phyloP scores from a whole-genome alignment of 306 rosid species.

The Pachyrhizus erosus region DNA sequence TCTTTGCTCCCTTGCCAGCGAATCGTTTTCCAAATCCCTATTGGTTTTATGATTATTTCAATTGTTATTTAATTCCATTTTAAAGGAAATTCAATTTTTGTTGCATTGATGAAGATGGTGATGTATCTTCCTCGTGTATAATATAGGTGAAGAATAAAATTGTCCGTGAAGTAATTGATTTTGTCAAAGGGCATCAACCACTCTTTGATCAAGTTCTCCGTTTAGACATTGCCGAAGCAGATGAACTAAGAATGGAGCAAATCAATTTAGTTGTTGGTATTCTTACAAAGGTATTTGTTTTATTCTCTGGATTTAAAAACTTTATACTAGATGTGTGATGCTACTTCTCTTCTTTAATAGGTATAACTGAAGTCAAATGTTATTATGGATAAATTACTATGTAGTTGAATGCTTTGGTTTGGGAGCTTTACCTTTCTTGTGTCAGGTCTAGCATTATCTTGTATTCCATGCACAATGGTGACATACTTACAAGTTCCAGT shows the following conservation, averaged over 20 bases:
- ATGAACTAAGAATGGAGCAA: slow-evolving; percentile 85
- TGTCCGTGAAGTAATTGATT: slow-evolving; percentile 89
- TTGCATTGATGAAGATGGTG: slow-evolving; percentile 30
- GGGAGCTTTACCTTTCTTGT: slow-evolving; percentile 2
- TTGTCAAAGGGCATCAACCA: slow-evolving; percentile 85
- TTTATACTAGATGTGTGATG: slow-evolving; percentile 20
- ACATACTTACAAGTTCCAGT: background rate
- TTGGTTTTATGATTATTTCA: slow-evolving; percentile 20
- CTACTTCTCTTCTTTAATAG: slow-evolving; percentile 27
- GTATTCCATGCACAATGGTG: slow-evolving; percentile 10
- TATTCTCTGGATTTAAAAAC: slow-evolving; percentile 10
- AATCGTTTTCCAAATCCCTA: slow-evolving; percentile 13
- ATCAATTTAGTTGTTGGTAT: slow-evolving; percentile 88
- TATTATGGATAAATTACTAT: background rate
- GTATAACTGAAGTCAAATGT: background rate
- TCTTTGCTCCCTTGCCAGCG: slow-evolving; percentile 11
- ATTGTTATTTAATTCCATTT: background rate
- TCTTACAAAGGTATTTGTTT: slow-evolving; percentile 82
- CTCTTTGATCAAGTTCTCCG: slow-evolving; percentile 81
- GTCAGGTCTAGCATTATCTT: background rate
- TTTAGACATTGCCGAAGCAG: slow-evolving; percentile 73
- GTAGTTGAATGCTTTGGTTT: slow-evolving; percentile 16
- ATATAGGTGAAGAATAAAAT: slow-evolving; percentile 85
- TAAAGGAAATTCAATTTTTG: background rate
- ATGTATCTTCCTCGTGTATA: background rate